phyloP scores from a whole-genome alignment of 768 basidiomycete genomes.

The Phlebiopsis flavidoalba region DNA sequence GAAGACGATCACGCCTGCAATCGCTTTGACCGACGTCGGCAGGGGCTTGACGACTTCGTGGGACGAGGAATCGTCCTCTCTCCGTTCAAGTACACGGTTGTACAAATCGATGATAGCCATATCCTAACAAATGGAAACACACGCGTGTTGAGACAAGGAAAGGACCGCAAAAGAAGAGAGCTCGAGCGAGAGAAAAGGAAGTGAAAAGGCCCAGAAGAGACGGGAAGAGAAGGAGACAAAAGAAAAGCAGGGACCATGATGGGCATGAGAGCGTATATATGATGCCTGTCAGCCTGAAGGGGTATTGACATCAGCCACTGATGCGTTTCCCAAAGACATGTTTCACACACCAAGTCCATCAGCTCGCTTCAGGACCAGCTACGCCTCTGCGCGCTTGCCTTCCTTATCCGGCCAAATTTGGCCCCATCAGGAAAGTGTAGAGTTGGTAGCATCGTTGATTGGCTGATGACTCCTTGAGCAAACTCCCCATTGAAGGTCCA shows the following conservation, averaged over 20 bases:
- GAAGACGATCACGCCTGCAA: conserved; percentile 18
- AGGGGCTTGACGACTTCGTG: neutral
- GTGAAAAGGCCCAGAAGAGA: conserved; percentile 15
- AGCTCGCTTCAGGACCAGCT: neutral
- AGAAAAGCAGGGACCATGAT: neutral
- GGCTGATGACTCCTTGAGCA: too few relatives aligned
- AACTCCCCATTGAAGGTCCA: too few relatives aligned
- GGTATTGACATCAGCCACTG: neutral
- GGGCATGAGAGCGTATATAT: conserved; percentile 6
- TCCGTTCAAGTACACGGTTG: conserved; percentile 7
- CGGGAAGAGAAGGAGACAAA: neutral
- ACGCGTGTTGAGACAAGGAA: conserved; percentile 2
- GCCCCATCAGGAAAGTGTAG: conserved; percentile 1
- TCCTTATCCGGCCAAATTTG: neutral
- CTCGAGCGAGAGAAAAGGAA: neutral
- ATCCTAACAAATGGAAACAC: conserved; percentile 3
- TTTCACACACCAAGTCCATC: conserved; percentile 5
- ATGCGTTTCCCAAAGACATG: conserved; percentile 3
- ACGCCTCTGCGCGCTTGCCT: neutral
- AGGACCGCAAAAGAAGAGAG: neutral
- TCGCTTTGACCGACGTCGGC: conserved; percentile 20
- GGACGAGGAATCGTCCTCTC: conserved; percentile 8
- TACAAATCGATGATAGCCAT: conserved; percentile 12
- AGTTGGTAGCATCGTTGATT: neutral
- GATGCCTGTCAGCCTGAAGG: conserved; percentile 5